Base-by-base conservation (phyloP, 768 basidiomycete species). In the Gelatoporia subvermispora region DNA sequence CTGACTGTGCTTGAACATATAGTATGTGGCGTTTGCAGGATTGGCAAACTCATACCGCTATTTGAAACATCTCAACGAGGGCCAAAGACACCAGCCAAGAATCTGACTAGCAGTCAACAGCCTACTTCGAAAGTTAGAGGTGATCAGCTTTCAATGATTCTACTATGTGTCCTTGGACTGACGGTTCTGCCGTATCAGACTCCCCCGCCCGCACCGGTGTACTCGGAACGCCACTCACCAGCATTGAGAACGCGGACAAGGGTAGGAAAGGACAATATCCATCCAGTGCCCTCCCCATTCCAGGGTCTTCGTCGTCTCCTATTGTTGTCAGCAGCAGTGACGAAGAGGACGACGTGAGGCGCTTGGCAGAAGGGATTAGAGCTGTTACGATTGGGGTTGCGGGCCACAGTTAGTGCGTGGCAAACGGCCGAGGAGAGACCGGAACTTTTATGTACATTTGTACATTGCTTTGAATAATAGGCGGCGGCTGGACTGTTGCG, bases 11-110 rank as follows among this genome's bases (percentile, higher is more conserved):
- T 43, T 28, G 21, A 5, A 3, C 22, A 21, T 21, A 20, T 45
- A 88, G 87, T 79, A 2, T 89, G 87, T 53, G 84, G 84, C 15
- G 73, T 68, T 1, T 89, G 87, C 58, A 78, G 74, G 59, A 69
- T 65, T 39, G 85, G 86, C 7, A 72, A 64, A 45, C 73, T 88
- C 8, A 56, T 75, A 10, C 79, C 86, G 10, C 67, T 80, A 18
- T 88, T 87, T 61, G 57, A 61, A 17, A 67, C 72, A 38, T 7
- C 17, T 10, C 34, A 36, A 18, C 69, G 65, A 36, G 56, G 63
- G 3, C 61, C 58, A 44, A 68, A 47, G 53, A 63, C 65, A 8
- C 65, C 71, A 22, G 13, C 28, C 3, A 70, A 68, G 48, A 69
- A 50, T 17, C 45, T 48, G 36, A 46, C 51, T 11, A 50, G 48